Evolutionary conservation across 352 stramenopile genomes (phyloP).

Genomic region (Globisporangium apiculatum): DNA sequence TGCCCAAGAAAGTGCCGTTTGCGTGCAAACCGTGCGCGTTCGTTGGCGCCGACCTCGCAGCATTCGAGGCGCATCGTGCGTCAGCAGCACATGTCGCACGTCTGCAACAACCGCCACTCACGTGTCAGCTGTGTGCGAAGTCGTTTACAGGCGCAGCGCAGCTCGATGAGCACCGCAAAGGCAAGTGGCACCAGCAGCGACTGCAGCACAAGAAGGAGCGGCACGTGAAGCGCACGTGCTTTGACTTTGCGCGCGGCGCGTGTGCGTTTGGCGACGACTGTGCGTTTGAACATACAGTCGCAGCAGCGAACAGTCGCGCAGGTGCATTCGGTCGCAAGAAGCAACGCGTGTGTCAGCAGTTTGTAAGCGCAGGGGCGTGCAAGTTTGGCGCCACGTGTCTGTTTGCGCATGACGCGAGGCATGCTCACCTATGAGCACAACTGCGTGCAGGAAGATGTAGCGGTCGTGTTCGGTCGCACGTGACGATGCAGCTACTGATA

Average conservation of each 20-base stretch:
- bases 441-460: not conserved
- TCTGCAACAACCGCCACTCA: constrained; percentile 23
- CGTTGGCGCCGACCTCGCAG: constrained; percentile 59
- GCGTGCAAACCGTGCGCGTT: constrained; percentile 77
- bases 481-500: no score
- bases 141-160: constrained; percentile 72
- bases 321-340: constrained; percentile 52
- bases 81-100: constrained; percentile 40
- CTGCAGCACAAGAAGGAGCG: constrained; percentile 55
- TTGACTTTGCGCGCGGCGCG: constrained; percentile 74
- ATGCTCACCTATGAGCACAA: constrained; percentile 2
- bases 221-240: constrained; percentile 70
- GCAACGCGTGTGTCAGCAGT: constrained; percentile 47
- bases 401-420: constrained; percentile 38
- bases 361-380: constrained; percentile 35
- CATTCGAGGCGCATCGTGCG: constrained; percentile 49
- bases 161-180: constrained; percentile 63
- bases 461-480: no score
- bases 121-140: constrained; percentile 65
- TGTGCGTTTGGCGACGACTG: constrained; percentile 65
- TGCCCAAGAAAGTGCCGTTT: constrained; percentile 75
- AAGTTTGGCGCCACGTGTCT: constrained; percentile 71
- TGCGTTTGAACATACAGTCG: constrained; percentile 56
- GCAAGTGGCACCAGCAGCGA: constrained; percentile 82
- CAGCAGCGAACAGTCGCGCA: no score